Conservation (phyloP, 2,329 filamentous ascomycete genomes). For the Coniella lustricola region DNA sequence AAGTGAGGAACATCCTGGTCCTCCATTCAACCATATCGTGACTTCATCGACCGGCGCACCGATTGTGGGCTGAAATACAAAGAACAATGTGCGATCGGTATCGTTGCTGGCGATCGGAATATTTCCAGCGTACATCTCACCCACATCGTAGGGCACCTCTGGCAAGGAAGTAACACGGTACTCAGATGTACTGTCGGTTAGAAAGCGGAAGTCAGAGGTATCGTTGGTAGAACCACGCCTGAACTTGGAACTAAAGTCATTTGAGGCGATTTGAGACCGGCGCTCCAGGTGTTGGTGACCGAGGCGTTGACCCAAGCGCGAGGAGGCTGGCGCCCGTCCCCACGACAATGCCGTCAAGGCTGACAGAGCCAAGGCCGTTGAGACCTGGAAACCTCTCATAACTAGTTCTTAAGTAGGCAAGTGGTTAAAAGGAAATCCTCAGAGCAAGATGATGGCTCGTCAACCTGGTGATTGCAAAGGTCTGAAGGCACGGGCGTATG, state of each 20-base stretch:
- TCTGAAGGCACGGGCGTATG: no score
- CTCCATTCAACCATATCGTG: slow-evolving; percentile 10
- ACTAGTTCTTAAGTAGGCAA: no score
- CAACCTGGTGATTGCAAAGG: no score
- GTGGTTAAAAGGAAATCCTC: no score
- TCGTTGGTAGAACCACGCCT: background rate
- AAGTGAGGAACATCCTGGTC: slow-evolving; percentile 8
- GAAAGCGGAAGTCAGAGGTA: slow-evolving; percentile 1
- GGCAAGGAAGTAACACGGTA: slow-evolving; percentile 6
- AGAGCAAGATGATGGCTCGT: no score
- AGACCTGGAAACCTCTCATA: no score
- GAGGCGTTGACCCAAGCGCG: background rate
- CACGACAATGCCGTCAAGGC: background rate
- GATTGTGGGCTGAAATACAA: slow-evolving; percentile 4
- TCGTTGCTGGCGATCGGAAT: background rate
- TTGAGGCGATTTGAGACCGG: background rate
- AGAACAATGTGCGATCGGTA: slow-evolving; percentile 1
- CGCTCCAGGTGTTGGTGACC: background rate
- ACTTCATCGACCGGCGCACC: slow-evolving; percentile 4
- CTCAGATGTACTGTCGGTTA: background rate
- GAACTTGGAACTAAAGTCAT: background rate
- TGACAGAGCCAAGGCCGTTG: no score
- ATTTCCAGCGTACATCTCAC: slow-evolving; percentile 6
- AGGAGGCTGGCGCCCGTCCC: background rate
- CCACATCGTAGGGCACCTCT: slow-evolving; percentile 8